Base-by-base conservation (phyloP, 2,329 filamentous ascomycete genomes). In the Neophaeococcomyces aloes region DNA sequence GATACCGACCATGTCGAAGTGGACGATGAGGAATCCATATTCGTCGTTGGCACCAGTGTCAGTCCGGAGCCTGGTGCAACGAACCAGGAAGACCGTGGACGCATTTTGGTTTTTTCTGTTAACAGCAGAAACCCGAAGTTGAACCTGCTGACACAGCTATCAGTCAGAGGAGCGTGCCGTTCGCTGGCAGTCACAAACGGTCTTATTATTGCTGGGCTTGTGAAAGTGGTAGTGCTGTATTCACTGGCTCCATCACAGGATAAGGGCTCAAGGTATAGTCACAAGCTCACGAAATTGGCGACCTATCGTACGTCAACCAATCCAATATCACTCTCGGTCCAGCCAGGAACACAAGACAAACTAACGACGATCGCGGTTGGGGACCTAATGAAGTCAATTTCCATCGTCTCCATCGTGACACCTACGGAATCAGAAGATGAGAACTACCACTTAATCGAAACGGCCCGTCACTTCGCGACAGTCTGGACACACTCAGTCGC, bases 381-480 rank as follows among this genome's bases (percentile, higher is more conserved):
- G 0, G 91, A 98, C 58, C 67, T 98, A 35, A 95, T 94, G 84
- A 95, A 96, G 65, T 94, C 86, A 1, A 70, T 94, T 18, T 80
- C 83, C 1, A 67, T 96, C 4, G 69, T 95, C 7, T 72, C 91
- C 57, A 91, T 82, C 57, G 68, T 71, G 11, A 40, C 44, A 3
- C 45, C 52, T 14, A n/a, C 42, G 8, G 34, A 38, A 3, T 34
- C 45, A 11, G 33, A 18, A 7, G 21, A 42, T 17, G 39, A 37
- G n/a, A 43, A 46, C 17, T 51, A 52, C 35, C 18, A 27, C 15
- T 70, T 96, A 6, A 69, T 71, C 1, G 86, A 94, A 66, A 70
- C 83, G 2, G 83, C 83, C 3, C 75, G 88, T 15, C 86, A 95
- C 59, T 86, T 81, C 54, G 79, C 89, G 56, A 81, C 83, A 1